A percentile compares a stretch with the other conserved stretches of the same genome.
Conservation (phyloP, 371 early-diverging fungal genomes). For the Parasitella parasitica region DNA sequence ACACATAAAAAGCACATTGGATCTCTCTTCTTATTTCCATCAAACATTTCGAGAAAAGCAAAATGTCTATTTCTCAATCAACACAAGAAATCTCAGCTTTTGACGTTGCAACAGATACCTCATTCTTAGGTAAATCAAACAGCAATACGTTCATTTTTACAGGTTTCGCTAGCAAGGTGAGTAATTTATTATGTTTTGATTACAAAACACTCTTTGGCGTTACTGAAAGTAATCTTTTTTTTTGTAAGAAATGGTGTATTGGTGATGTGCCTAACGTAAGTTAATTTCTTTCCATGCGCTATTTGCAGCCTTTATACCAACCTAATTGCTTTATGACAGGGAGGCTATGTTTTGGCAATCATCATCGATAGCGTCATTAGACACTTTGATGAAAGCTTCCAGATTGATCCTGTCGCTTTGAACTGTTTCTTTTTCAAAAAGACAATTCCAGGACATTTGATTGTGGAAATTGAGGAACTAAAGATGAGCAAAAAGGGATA, state of each 20-base stretch:
- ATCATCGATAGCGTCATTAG: constrained; percentile 32
- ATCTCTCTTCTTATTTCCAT: too few species aligned
- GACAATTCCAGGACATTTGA: constrained; percentile 23
- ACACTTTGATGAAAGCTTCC: constrained; percentile 27
- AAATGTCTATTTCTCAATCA: not conserved
- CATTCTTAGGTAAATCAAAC: constrained; percentile 4
- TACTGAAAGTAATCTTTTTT: too few species aligned
- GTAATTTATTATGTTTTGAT: too few species aligned
- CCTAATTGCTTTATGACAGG: not conserved
- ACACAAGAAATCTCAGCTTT: not conserved
- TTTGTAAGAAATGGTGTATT: constrained; percentile 28
- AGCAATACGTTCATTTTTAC: constrained; percentile 2
- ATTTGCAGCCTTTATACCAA: too few species aligned
- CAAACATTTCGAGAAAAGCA: too few species aligned
- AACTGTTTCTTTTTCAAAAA: constrained; percentile 47
- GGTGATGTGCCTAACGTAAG: constrained; percentile 47
- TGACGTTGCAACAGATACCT: constrained; percentile 15
- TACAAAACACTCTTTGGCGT: too few species aligned
- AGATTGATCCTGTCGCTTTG: constrained; percentile 42
- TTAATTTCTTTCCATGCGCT: too few species aligned
- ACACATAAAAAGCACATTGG: too few species aligned
- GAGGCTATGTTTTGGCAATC: constrained; percentile 41
- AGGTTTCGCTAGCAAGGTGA: constrained; percentile 13
- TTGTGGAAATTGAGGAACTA: constrained; percentile 37
- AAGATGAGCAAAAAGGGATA: constrained; percentile 46